Base-by-base conservation (phyloP, 1,139 yeast genomes). In the Saccharomyces hybrid region DNA sequence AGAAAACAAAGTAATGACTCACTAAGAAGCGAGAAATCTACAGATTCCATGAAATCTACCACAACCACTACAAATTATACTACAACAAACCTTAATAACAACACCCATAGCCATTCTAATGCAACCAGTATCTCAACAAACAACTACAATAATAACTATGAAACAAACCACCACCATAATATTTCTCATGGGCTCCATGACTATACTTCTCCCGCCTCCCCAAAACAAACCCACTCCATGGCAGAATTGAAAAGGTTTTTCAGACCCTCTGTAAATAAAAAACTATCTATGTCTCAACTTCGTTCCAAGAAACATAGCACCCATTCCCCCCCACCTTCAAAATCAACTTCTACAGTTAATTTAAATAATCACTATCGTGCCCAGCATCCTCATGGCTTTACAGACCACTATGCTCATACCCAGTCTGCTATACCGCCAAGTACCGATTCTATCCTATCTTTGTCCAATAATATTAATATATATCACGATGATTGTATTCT, bases 221-320 rank as follows among this genome's bases (percentile, higher is more conserved):
- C 67, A 5, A 65, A 65, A 51, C 64, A 59, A 46, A 65, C 64
- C 62, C 83, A 84, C 59, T 83, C 90, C 7, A 85, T 85, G 89
- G 85, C 87, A 34, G 89, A 85, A 67, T 72, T 86, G 68, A 84
- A 86, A 66, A 72, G 91, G 56, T 85, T 86, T 66, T 86, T 86
- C 58, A 69, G 75, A 53, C 71, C 75, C 2, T 55, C 60, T 2
- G 50, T 59, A 49, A 59, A 59, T 49, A 57, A 59, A 53, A 64
- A 59, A 48, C 56, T 53, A 25, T 50, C 59, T 14, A 55, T 56
- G 50, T 53, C 58, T 4, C 55, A 51, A 48, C 56, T 54, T 49
- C 60, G 55, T 53, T 48, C 59, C 9, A 55, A 53, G 32, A 38
- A 38, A 38, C 52, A 58, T 14, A 51, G 50, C 27, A 50, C 56